Evolutionary conservation across 2,329 filamentous ascomycete genomes (phyloP).

Genomic region (Penicillium sp.): DNA sequence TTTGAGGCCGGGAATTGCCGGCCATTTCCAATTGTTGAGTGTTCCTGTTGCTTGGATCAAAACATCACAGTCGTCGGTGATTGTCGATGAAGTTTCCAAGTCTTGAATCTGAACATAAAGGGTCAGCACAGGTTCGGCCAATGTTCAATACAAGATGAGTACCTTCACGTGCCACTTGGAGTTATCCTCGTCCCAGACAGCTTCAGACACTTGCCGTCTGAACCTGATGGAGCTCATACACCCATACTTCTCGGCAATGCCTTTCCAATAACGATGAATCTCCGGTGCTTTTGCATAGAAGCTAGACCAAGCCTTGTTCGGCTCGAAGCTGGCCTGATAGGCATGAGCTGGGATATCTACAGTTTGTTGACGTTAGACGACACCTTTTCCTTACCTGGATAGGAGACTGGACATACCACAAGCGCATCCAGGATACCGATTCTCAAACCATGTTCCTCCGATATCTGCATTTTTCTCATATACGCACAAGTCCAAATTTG

Average conservation of each 20-base stretch:
- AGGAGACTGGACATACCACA: constrained; percentile 30
- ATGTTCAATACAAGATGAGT: neutral
- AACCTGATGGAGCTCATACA: constrained; percentile 52
- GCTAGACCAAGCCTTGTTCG: constrained; percentile 49
- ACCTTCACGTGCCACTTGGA: constrained; percentile 34
- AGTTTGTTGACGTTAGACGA: rapidly evolving
- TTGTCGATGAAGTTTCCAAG: constrained; percentile 17
- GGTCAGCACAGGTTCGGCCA: neutral
- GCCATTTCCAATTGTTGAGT: constrained; percentile 48
- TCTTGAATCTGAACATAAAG: constrained; percentile 24
- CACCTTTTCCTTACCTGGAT: neutral
- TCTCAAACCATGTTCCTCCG: constrained; percentile 39
- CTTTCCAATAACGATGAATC: constrained; percentile 53
- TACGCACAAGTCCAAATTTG: constrained; percentile 37
- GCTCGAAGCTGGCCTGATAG: constrained; percentile 55
- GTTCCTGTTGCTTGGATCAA: constrained; percentile 43
- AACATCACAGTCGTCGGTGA: constrained; percentile 34
- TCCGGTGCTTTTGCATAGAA: constrained; percentile 52
- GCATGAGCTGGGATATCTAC: constrained; percentile 50
- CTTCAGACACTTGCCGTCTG: constrained; percentile 46
- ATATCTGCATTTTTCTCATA: constrained; percentile 40
- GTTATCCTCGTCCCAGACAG: constrained; percentile 44
- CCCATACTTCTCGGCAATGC: constrained; percentile 45
- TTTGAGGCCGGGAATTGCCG: constrained; percentile 48
- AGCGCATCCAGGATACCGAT: constrained; percentile 40